phyloP scores from a whole-genome alignment of 208 protist species.

The Trypanosoma avium region DNA sequence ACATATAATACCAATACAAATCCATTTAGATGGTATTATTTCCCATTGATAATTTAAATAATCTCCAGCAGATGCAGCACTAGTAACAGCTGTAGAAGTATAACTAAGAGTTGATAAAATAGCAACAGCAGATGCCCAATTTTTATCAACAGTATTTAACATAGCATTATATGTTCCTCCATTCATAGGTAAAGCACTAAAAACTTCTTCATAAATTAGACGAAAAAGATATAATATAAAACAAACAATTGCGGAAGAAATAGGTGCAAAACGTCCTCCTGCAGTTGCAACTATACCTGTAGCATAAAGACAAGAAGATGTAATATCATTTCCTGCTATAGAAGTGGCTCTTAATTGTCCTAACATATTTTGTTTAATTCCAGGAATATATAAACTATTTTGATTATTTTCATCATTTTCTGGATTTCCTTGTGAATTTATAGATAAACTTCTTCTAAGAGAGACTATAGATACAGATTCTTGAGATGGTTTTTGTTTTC shows the following conservation, averaged over 20 bases:
- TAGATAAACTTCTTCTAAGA: background rate
- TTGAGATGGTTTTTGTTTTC: background rate
- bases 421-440: background rate
- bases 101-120: conserved; percentile 38
- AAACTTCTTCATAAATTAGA: conserved; percentile 63
- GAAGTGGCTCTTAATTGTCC: conserved; percentile 38
- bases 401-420: background rate
- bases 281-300: conserved; percentile 34
- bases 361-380: conserved; percentile 10
- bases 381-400: background rate
- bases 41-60: conserved; percentile 39
- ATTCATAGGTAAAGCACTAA: conserved; percentile 77
- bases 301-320: conserved; percentile 57
- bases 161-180: conserved; percentile 80
- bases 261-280: conserved; percentile 47
- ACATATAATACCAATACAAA: conserved; percentile 53
- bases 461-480: background rate
- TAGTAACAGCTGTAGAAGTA: conserved; percentile 69
- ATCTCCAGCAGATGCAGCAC: conserved; percentile 38
- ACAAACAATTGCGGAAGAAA: conserved; percentile 26
- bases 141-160: conserved; percentile 78
- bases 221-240: conserved; percentile 64
- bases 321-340: conserved; percentile 59
- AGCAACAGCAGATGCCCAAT: conserved; percentile 60
- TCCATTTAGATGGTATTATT: conserved; percentile 23